phyloP scores from a whole-genome alignment of 495 filamentous ascomycete species.

The Daldinia childiae region DNA sequence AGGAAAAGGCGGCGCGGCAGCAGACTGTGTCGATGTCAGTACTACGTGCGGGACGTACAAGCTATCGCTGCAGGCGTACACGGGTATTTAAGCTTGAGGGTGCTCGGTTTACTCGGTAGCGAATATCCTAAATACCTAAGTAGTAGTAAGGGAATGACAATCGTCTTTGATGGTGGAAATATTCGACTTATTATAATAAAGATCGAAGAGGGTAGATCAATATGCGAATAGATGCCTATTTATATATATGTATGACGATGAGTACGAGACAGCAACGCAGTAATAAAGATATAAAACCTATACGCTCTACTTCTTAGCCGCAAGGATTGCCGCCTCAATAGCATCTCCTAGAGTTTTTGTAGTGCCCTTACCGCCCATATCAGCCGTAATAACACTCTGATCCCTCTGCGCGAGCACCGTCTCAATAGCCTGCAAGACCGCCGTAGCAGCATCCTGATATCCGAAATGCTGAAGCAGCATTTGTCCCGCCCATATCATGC shows the following conservation, averaged over 20 bases:
- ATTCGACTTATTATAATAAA: too few species aligned
- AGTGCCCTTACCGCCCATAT: slow-evolving; percentile 72
- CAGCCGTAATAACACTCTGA: slow-evolving; percentile 66
- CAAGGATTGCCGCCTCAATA: slow-evolving; percentile 43
- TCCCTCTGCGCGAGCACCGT: slow-evolving; percentile 64
- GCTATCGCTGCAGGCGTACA: slow-evolving; percentile 7
- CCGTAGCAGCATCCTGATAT: slow-evolving; percentile 65
- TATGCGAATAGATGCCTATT: not conserved
- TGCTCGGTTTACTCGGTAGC: not conserved
- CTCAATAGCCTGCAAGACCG: slow-evolving; percentile 73
- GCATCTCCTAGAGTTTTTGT: slow-evolving; percentile 73
- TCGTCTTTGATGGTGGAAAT: too few species aligned
- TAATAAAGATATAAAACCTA: not conserved
- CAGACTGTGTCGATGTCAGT: slow-evolving; percentile 6
- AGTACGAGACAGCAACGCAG: not conserved
- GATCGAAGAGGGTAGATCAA: too few species aligned
- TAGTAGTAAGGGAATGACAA: not conserved
- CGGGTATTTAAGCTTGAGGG: not conserved
- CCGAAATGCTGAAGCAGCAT: slow-evolving; percentile 81
- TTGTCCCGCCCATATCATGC: slow-evolving; percentile 74
- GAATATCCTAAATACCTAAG: not conserved
- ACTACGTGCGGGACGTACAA: slow-evolving; percentile 16
- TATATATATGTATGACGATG: not conserved
- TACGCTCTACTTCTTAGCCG: slow-evolving; percentile 4
- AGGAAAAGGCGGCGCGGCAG: slow-evolving; percentile 7